Percentiles rank a stretch among this genome's conserved stretches.
Conservation (phyloP, 2,329 filamentous ascomycete species). For the Ascochyta rabiei region DNA sequence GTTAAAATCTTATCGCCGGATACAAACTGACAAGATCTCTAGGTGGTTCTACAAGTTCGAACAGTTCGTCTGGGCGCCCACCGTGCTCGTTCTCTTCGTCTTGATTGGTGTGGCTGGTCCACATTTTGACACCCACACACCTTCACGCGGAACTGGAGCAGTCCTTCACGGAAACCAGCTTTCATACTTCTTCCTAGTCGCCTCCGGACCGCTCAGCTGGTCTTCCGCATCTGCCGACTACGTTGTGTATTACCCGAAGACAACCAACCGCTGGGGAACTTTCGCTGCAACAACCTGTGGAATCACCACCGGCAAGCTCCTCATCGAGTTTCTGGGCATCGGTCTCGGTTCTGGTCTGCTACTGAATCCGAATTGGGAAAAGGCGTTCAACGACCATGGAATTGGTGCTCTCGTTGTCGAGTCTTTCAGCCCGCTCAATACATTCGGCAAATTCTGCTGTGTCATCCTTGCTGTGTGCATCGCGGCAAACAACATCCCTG, state of each 20-base stretch:
- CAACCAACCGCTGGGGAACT: slow-evolving; percentile 57
- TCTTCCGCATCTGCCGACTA: slow-evolving; percentile 66
- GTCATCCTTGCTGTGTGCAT: slow-evolving; percentile 70
- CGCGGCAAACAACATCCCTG: slow-evolving; percentile 73
- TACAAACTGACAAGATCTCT: background rate
- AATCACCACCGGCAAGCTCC: slow-evolving; percentile 61
- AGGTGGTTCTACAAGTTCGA: slow-evolving; percentile 36
- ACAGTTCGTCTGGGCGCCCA: slow-evolving; percentile 32
- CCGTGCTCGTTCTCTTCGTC: slow-evolving; percentile 33
- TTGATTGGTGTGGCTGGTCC: slow-evolving; percentile 35
- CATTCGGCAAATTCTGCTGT: slow-evolving; percentile 74
- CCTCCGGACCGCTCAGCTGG: slow-evolving; percentile 67
- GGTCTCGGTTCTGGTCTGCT: slow-evolving; percentile 65
- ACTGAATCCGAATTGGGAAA: slow-evolving; percentile 58
- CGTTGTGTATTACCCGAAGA: slow-evolving; percentile 66
- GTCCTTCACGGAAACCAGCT: slow-evolving; percentile 62
- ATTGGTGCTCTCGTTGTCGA: slow-evolving; percentile 66
- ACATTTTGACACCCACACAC: slow-evolving; percentile 60
- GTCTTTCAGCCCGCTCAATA: slow-evolving; percentile 63
- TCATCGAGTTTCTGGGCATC: slow-evolving; percentile 65
- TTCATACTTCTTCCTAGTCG: slow-evolving; percentile 71
- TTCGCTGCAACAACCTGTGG: slow-evolving; percentile 63
- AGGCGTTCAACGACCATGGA: slow-evolving; percentile 61
- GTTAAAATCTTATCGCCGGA: too few species aligned
- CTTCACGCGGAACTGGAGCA: slow-evolving; percentile 55